Evolutionary conservation across 2,329 filamentous ascomycete genomes (phyloP).

Genomic region (Colletotrichum zoysiae): DNA sequence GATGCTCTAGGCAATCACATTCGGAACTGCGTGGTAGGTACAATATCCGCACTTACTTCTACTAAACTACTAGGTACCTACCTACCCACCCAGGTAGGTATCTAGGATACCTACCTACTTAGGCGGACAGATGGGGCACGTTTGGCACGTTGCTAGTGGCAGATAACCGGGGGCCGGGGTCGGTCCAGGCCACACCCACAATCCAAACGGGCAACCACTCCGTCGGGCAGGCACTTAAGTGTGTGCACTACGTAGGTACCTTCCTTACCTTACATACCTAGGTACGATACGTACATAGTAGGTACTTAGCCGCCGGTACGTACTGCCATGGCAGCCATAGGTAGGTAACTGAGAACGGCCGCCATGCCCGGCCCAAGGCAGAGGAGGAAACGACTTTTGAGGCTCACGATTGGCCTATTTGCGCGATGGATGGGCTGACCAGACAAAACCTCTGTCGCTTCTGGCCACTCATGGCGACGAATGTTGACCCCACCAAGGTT

Average conservation of each 20-base stretch:
- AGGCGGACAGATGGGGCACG: too few relatives aligned
- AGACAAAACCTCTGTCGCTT: too few relatives aligned
- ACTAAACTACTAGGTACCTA: too few relatives aligned
- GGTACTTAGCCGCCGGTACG: not conserved
- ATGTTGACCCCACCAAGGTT: not conserved
- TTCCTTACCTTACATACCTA: too few relatives aligned
- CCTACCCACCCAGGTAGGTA: too few relatives aligned
- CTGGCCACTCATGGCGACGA: not conserved
- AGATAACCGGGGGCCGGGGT: slow-evolving; percentile 4
- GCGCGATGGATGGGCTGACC: slow-evolving; percentile 32
- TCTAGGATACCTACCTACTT: too few relatives aligned
- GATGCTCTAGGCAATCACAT: slow-evolving; percentile 30
- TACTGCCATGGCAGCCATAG: not conserved
- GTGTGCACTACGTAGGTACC: too few relatives aligned
- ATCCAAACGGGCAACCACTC: slow-evolving; percentile 37
- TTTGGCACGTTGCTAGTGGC: not conserved
- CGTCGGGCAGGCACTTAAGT: slow-evolving; percentile 1
- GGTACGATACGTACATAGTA: too few relatives aligned
- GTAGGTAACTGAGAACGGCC: slow-evolving; percentile 11
- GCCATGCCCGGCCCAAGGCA: slow-evolving; percentile 18
- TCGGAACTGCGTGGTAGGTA: slow-evolving; percentile 1
- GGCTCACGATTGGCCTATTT: slow-evolving; percentile 29
- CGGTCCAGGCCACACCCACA: not conserved
- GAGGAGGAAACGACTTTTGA: slow-evolving; percentile 18
- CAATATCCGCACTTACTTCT: not conserved